Percentiles rank a stretch among this genome's conserved stretches.
phyloP scores from a whole-genome alignment of 805 yeast genomes.

The Blastobotrys parvus region DNA sequence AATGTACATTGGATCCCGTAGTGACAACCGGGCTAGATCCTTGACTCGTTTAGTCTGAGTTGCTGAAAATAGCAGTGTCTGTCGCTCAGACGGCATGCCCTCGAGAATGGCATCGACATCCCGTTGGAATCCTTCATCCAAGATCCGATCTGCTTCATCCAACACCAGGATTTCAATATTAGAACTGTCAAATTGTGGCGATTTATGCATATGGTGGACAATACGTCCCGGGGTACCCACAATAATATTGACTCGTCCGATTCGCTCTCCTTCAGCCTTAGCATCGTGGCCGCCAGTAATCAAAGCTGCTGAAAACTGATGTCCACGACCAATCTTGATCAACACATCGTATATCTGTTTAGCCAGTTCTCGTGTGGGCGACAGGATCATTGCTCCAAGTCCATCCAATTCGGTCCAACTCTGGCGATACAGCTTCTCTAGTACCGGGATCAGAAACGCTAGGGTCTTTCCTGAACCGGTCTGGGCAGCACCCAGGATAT shows the following conservation, averaged over 20 bases:
- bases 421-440: constrained; percentile 51
- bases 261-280: constrained; percentile 70
- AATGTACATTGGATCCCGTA: constrained; percentile 54
- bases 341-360: constrained; percentile 85
- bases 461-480: constrained; percentile 90
- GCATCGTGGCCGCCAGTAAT: constrained; percentile 93
- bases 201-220: constrained; percentile 84
- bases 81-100: constrained; percentile 72
- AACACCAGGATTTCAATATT: constrained; percentile 72
- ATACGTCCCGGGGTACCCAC: constrained; percentile 91
- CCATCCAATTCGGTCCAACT: constrained; percentile 81
- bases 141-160: constrained; percentile 88
- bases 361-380: constrained; percentile 89
- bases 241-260: constrained; percentile 68
- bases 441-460: constrained; percentile 74
- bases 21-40: constrained; percentile 74
- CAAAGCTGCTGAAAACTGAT: constrained; percentile 76
- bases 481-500: constrained; percentile 78
- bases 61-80: constrained; percentile 79
- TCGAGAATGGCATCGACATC: constrained; percentile 73
- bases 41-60: constrained; percentile 78
- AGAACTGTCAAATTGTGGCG: constrained; percentile 66
- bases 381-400: constrained; percentile 77
- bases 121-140: constrained; percentile 87
- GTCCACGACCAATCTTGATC: constrained; percentile 67